A percentile compares a stretch with the other conserved stretches of the same genome.
Evolutionary conservation across 306 rosid genomes (phyloP).

Genomic region (Ormosia emarginata): DNA sequence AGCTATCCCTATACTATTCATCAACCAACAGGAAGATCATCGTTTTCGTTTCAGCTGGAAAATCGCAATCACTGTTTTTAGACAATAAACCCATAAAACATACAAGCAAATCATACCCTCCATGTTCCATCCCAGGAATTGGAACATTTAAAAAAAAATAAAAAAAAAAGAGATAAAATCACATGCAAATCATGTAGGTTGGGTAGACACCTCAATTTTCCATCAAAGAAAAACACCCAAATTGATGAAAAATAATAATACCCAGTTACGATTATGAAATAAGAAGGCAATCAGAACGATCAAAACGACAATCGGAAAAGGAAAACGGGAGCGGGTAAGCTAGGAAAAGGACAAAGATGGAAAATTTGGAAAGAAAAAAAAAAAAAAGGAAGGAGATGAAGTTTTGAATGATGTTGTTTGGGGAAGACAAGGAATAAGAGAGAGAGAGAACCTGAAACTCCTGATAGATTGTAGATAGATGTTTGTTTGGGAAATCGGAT

Average conservation of each 20-base stretch:
- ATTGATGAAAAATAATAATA: conserved; percentile 3
- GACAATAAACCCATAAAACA: background rate
- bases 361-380: conserved; percentile 9
- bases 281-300: conserved; percentile 19
- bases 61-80: conserved; percentile 16
- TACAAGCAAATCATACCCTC: background rate
- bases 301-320: background rate
- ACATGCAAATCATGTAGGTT: background rate
- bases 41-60: conserved; percentile 15
- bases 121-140: background rate
- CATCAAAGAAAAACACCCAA: background rate
- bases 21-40: conserved; percentile 24
- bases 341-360: background rate
- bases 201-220: background rate
- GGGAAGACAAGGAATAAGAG: conserved; percentile 1
- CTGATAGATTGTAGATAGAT: background rate
- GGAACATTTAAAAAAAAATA: background rate
- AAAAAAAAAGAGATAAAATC: background rate
- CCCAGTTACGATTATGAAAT: conserved; percentile 23
- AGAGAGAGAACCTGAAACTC: conserved; percentile 29
- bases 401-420: conserved; percentile 15
- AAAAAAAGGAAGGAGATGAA: conserved; percentile 16
- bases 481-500: conserved; percentile 20
- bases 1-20: background rate
- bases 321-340: conserved; percentile 7